Base-by-base conservation (phyloP, 2,329 filamentous ascomycete genomes). In the Calcarisporium arbuscula region DNA sequence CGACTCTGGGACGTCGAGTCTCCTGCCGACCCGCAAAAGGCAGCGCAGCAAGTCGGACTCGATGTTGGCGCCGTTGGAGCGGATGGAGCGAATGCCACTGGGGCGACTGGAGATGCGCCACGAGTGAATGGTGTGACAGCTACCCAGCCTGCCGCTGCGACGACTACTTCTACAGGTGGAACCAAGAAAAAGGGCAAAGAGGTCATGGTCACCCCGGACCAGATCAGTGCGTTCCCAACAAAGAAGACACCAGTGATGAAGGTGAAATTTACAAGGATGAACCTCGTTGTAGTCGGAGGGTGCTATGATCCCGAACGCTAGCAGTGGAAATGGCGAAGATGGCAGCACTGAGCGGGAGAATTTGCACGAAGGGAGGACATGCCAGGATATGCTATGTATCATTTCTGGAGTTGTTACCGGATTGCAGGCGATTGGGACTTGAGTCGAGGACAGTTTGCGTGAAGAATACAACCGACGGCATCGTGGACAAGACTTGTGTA, bases 181-280 rank as follows among this genome's bases (percentile, higher is more conserved):
- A 56, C 60, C 21, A 81, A 81, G 71, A 94, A 94, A 66, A 86
- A 86, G 58, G 77, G 76, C 36, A 95, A 95, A 59, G 90, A 95
- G 50, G 85, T 88, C 5, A 85, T 86, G 50, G 83, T 95, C 28
- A 89, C 83, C 0, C 82, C 88, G 0, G 92, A 98, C 53, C 92
- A 96, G 62, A 94, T 98, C 62, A 87, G 80, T 44, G 89, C 86
- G 1, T 96, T 95, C 55, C 81, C 87, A 1, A 96, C 92, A 5
- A 98, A 98, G 74, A 95, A 94, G 64, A 90, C 84, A 12, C 89
- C 90, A 0, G 85, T 96, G 9, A 85, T 94, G 61, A 92, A 90
- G 62, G 89, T 94, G 35, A 78, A 83, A 52, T 95, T 95, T 51
- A 96, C 92, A 4, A 72, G 87, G 41, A 95, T 95, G 86, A 98